A percentile compares a stretch with the other conserved stretches of the same genome.
These are phyloP conservation scores for Neurospora intermedia DNA, from an alignment of 495 filamentous ascomycete genomes.

Conservation along the genomic window DNA sequence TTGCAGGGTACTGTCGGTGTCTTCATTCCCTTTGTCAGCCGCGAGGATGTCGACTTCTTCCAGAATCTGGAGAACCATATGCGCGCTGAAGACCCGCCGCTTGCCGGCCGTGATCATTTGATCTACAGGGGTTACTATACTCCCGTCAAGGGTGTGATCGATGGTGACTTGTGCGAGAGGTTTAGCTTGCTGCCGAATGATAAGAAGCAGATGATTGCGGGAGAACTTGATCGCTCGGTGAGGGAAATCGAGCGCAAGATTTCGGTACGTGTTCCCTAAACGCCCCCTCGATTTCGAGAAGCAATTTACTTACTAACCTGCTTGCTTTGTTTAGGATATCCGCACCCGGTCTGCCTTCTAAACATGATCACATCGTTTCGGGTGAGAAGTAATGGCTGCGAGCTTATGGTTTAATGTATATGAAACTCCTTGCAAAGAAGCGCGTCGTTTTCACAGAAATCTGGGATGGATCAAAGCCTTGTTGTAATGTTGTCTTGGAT, in stretches of 20 bases:
- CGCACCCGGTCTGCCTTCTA: constrained; percentile 79
- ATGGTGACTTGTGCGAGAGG: constrained; percentile 95
- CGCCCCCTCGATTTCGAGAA: background rate
- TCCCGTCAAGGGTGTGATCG: constrained; percentile 94
- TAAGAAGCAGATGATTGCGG: constrained; percentile 89
- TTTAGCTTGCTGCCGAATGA: constrained; percentile 73
- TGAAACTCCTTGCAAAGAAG: background rate
- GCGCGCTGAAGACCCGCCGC: constrained; percentile 69
- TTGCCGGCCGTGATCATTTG: constrained; percentile 86
- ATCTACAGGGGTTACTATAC: constrained; percentile 94
- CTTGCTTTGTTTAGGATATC: constrained; percentile 52
- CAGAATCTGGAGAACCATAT: constrained; percentile 83
- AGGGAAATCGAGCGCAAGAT: constrained; percentile 93
- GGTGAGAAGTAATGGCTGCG: background rate
- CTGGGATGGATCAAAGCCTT: background rate
- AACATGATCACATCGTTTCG: background rate
- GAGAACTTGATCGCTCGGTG: constrained; percentile 79
- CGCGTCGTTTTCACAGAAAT: background rate
- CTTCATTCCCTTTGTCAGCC: constrained; percentile 75
- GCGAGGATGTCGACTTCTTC: constrained; percentile 96
- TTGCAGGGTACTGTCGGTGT: constrained; percentile 90
- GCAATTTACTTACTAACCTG: constrained; percentile 11
- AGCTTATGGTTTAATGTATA: background rate
- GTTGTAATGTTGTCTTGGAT: constrained; percentile 1
- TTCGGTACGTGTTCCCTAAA: constrained; percentile 49